Base-by-base conservation (phyloP, 2,329 filamentous ascomycete genomes). In the Amylocarpus encephaloides region DNA sequence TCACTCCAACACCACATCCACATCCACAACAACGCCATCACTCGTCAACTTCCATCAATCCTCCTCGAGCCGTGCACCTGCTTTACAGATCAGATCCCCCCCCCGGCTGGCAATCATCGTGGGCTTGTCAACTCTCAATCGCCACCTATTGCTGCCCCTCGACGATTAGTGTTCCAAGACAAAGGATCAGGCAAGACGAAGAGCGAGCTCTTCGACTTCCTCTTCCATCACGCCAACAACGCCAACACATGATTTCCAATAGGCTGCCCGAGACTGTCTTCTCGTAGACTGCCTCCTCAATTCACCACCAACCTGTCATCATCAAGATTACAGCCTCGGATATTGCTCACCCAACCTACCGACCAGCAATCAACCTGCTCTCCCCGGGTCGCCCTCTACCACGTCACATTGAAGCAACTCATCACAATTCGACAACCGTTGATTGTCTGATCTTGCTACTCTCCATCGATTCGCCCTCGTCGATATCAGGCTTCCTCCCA, bases 161-260 rank as follows among this genome's bases (percentile, higher is more conserved):
- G 18, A 13, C 32, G 36, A 19, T 36, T 26, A 13, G 19, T 32
- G 34, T 16, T n/a, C 19, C 42, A 38, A 36, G 44, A 43, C 35
- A 42, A 49, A 51, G 62, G 61, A 62, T 53, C 56, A 56, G 62
- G 59, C 56, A 62, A 40, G 62, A 61, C 61, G 59, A 71, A 70
- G 73, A 76, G 72, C 75, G 67, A 73, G 68, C 70, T 72, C 69
- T 74, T 72, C 67, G 62, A 69, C 67, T 65, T 64, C 68, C 67
- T 70, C 64, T 69, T 70, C 67, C 60, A 62, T 64, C 60, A 65
- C 71, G 60, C 63, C 62, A 62, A 56, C 62, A 57, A 48, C 51
- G 57, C 52, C 58, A 59, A 64, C 69, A 69, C 65, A 73, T 72
- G 71, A 67, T 67, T 64, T 68, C 67, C 61, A 63, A 57, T 58